Evolutionary conservation across 169 alveolate genomes (phyloP).

Genomic region (Babesia sp.): DNA sequence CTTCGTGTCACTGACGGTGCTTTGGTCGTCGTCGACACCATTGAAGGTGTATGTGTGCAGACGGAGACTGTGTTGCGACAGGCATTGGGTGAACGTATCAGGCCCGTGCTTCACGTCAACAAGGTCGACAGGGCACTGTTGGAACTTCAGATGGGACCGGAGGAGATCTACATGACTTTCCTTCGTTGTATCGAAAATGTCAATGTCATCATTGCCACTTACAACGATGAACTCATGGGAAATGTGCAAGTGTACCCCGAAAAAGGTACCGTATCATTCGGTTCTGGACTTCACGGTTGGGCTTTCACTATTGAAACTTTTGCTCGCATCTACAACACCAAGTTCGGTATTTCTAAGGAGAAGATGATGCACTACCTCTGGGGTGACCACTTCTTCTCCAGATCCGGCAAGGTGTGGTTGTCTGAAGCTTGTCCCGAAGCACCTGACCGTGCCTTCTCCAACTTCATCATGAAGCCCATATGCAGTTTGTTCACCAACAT

Average conservation of each 20-base stretch:
- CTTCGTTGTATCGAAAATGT: conserved; percentile 95
- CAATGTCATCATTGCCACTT: conserved; percentile 96
- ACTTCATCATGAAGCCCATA: conserved; percentile 98
- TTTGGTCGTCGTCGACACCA: conserved; percentile 98
- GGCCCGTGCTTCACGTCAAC: conserved; percentile 98
- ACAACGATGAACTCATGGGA: conserved; percentile 94
- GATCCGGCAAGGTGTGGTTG: conserved; percentile 94
- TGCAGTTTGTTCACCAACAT: conserved; percentile 90
- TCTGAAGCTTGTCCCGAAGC: conserved; percentile 81
- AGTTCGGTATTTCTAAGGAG: conserved; percentile 92
- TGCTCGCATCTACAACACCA: conserved; percentile 94
- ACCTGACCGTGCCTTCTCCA: conserved; percentile 94
- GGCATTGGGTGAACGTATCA: conserved; percentile 97
- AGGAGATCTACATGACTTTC: conserved; percentile 96
- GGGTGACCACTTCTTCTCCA: conserved; percentile 98
- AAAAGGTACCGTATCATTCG: conserved; percentile 97
- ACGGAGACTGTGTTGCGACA: conserved; percentile 99
- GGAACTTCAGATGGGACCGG: conserved; percentile 97
- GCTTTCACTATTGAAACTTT: conserved; percentile 96
- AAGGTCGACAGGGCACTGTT: conserved; percentile 97
- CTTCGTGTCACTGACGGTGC: conserved; percentile 99
- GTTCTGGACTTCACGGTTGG: conserved; percentile 99
- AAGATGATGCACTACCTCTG: conserved; percentile 97
- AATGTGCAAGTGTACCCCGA: conserved; percentile 95
- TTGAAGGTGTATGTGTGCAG: conserved; percentile 99